A percentile compares a stretch with the other conserved stretches of the same genome.
Evolutionary conservation across 2,329 filamentous ascomycete genomes (phyloP).

Genomic region (Nigrospora osmanthi): DNA sequence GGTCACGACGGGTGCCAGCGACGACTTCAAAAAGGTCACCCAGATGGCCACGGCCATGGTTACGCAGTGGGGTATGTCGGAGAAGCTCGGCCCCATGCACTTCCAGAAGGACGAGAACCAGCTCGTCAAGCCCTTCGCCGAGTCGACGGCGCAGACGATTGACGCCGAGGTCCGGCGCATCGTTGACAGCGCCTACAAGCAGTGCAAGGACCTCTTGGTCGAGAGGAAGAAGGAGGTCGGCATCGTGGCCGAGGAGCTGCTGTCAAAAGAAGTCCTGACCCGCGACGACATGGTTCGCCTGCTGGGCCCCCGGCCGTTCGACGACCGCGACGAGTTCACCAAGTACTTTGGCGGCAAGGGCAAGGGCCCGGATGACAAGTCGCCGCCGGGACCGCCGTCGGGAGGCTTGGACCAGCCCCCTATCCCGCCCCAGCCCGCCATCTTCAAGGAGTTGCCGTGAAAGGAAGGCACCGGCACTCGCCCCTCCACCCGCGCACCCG

Average conservation of each 20-base stretch:
- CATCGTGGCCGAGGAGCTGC: conserved; percentile 83
- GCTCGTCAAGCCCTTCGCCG: conserved; percentile 90
- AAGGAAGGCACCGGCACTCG: no score
- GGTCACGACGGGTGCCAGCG: conserved; percentile 87
- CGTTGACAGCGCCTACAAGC: conserved; percentile 84
- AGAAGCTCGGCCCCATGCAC: conserved; percentile 86
- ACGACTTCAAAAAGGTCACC: conserved; percentile 98
- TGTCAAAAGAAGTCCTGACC: conserved; percentile 84
- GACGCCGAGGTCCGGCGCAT: conserved; percentile 87
- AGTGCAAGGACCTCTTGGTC: conserved; percentile 75
- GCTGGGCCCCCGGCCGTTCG: conserved; percentile 75
- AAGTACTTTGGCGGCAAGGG: conserved; percentile 75
- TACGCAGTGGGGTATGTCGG: conserved; percentile 98
- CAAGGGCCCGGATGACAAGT: conserved; percentile 34
- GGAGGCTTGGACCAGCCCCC: conserved; percentile 32
- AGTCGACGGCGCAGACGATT: conserved; percentile 86
- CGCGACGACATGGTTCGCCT: conserved; percentile 89
- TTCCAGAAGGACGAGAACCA: conserved; percentile 79
- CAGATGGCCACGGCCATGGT: conserved; percentile 96
- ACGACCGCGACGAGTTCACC: conserved; percentile 79
- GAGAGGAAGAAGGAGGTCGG: conserved; percentile 86
- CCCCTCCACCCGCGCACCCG: no score
- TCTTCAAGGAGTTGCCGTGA: conserved; percentile 12
- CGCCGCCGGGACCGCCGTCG: conserved; percentile 47
- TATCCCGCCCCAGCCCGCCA: conserved; percentile 16